Evolutionary conservation across 192 early-diverging fungal species (phyloP).

Genomic region (Backusella tuberculispora): DNA sequence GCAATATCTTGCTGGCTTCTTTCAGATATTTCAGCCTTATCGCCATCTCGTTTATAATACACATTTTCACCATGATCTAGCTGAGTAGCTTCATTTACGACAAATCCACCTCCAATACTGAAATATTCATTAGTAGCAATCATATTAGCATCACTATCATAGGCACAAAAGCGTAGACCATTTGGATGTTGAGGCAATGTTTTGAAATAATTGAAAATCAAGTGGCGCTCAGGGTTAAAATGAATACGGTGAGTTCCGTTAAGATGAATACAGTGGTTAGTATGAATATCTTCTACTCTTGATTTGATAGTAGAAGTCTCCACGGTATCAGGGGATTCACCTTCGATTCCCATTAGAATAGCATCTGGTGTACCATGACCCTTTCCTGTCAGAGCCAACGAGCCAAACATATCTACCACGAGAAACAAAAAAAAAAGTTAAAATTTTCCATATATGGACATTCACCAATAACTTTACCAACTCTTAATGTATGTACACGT

Average conservation of each 20-base stretch:
- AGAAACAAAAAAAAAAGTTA: conserved; percentile 8
- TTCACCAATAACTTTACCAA: conserved; percentile 50
- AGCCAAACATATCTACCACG: conserved; percentile 85
- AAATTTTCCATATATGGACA: conserved; percentile 52
- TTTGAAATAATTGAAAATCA: conserved; percentile 89
- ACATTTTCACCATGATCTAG: conserved; percentile 68
- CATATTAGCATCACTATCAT: conserved; percentile 79
- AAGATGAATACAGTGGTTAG: conserved; percentile 70
- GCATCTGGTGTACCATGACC: conserved; percentile 96
- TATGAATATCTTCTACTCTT: conserved; percentile 77
- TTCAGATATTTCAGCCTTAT: conserved; percentile 44
- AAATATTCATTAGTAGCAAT: conserved; percentile 96
- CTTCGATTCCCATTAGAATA: conserved; percentile 88
- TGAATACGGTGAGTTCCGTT: conserved; percentile 76
- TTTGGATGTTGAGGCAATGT: conserved; percentile 93
- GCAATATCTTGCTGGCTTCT: conserved; percentile 72
- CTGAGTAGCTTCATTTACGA: conserved; percentile 89
- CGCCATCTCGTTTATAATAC: conserved; percentile 51
- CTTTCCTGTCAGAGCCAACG: conserved; percentile 90
- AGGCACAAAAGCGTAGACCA: conserved; percentile 93
- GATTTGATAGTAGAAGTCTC: conserved; percentile 80
- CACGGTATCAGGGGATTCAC: conserved; percentile 83
- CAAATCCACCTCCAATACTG: conserved; percentile 95
- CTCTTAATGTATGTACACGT: conserved; percentile 45
- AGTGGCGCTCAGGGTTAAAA: conserved; percentile 82